These are phyloP conservation scores for Bauhinia variegata DNA, from an alignment of 306 rosid genomes.

Conservation along the genomic window DNA sequence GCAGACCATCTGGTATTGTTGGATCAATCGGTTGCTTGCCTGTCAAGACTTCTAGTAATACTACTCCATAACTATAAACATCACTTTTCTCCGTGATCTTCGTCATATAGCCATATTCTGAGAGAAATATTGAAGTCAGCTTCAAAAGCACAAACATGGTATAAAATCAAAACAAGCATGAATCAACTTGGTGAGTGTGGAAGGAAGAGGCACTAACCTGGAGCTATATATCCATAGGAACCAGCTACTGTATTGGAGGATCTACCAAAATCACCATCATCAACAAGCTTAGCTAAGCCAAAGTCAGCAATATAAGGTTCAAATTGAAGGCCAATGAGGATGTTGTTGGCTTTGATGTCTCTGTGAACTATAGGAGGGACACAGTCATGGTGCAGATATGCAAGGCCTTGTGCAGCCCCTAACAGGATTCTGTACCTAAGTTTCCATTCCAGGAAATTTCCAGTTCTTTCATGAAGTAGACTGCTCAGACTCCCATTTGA, in stretches of 20 bases:
- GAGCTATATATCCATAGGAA: slow-evolving; percentile 98
- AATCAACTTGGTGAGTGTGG: slow-evolving; percentile 1
- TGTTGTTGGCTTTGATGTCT: slow-evolving; percentile 95
- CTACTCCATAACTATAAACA: slow-evolving; percentile 86
- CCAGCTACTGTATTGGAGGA: slow-evolving; percentile 95
- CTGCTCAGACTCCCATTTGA: slow-evolving; percentile 88
- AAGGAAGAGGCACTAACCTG: slow-evolving; percentile 58
- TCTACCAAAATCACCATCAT: slow-evolving; percentile 73
- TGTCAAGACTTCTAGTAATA: slow-evolving; percentile 78
- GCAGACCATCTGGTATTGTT: slow-evolving; percentile 85
- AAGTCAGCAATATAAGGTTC: slow-evolving; percentile 96
- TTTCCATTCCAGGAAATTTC: slow-evolving; percentile 87
- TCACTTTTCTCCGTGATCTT: slow-evolving; percentile 72
- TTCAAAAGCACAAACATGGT: slow-evolving; percentile 21
- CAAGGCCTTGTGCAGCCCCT: slow-evolving; percentile 92
- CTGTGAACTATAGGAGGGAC: slow-evolving; percentile 95
- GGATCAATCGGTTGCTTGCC: slow-evolving; percentile 99
- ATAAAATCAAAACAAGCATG: slow-evolving; percentile 1
- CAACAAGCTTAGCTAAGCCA: slow-evolving; percentile 92
- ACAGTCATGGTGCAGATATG: slow-evolving; percentile 97
- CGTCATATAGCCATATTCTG: slow-evolving; percentile 95
- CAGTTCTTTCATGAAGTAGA: slow-evolving; percentile 80
- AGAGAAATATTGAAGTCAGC: slow-evolving; percentile 26
- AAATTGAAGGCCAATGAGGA: slow-evolving; percentile 90
- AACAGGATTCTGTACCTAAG: slow-evolving; percentile 77